Conservation (phyloP, 2,329 filamentous ascomycete genomes). For the Fusarium oligoseptatum region DNA sequence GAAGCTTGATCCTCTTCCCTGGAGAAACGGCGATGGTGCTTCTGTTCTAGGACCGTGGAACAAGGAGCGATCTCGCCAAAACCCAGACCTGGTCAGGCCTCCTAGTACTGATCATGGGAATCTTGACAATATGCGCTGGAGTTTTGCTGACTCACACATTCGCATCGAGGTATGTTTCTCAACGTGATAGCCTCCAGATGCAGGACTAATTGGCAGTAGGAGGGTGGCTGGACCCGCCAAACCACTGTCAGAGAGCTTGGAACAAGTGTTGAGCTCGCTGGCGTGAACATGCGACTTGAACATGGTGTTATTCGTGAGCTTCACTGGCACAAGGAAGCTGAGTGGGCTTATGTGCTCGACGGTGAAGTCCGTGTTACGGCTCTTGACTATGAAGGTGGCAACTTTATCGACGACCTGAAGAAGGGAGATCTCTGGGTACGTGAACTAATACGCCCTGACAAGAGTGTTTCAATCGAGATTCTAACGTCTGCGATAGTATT, state of each 20-base stretch:
- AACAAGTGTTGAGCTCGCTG: conserved; percentile 77
- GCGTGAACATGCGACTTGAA: conserved; percentile 83
- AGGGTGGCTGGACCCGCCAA: conserved; percentile 83
- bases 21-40: conserved; percentile 73
- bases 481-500: conserved; percentile 61
- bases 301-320: conserved; percentile 80
- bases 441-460: background rate
- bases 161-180: conserved; percentile 67
- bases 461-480: background rate
- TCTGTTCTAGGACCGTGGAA: conserved; percentile 80
- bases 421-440: conserved; percentile 75
- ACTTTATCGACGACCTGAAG: conserved; percentile 81
- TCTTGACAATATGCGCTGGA: conserved; percentile 80
- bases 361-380: conserved; percentile 79
- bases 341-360: conserved; percentile 82
- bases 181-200: accelerated
- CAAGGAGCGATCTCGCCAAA: conserved; percentile 74
- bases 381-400: conserved; percentile 80
- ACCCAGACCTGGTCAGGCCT: conserved; percentile 78
- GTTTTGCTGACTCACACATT: conserved; percentile 74
- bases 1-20: conserved; percentile 74
- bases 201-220: conserved; percentile 56
- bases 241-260: conserved; percentile 76
- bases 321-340: conserved; percentile 85
- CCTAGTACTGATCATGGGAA: conserved; percentile 80